Conservation (phyloP, 208 protist genomes). For the Angomonas ambiguus region DNA sequence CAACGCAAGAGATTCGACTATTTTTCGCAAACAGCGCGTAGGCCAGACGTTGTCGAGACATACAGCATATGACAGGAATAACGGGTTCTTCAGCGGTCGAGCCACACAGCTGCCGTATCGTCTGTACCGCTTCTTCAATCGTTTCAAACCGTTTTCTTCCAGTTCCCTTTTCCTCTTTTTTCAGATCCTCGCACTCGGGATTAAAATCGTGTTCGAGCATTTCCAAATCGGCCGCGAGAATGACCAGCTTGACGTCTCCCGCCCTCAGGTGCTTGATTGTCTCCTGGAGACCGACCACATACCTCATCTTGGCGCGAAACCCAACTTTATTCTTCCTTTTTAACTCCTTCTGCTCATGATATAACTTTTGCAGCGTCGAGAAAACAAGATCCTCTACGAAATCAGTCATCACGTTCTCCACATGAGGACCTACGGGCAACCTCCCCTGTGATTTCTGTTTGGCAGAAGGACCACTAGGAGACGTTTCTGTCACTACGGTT, state of each 20-base stretch:
- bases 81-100: neutral
- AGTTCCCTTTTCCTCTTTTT: neutral
- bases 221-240: constrained; percentile 63
- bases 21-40: constrained; percentile 67
- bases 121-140: neutral
- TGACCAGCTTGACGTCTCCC: constrained; percentile 39
- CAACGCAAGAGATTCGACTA: constrained; percentile 40
- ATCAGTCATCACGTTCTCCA: constrained; percentile 49
- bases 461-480: no score
- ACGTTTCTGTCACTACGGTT: neutral
- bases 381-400: constrained; percentile 59
- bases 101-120: constrained; percentile 22
- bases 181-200: no score
- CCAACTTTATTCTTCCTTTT: constrained; percentile 49
- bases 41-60: constrained; percentile 55
- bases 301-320: constrained; percentile 50
- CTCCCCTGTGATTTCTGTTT: neutral
- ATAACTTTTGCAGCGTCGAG: constrained; percentile 51
- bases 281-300: constrained; percentile 60
- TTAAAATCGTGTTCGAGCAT: neutral
- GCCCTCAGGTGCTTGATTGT: constrained; percentile 46
- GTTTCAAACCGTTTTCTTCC: constrained; percentile 4
- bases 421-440: constrained; percentile 34
- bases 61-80: constrained; percentile 36
- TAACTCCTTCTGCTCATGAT: constrained; percentile 48